These are phyloP conservation scores for Ustilago vetiveriae DNA, from an alignment of 1,284 basidiomycete genomes.

Conservation along the genomic window DNA sequence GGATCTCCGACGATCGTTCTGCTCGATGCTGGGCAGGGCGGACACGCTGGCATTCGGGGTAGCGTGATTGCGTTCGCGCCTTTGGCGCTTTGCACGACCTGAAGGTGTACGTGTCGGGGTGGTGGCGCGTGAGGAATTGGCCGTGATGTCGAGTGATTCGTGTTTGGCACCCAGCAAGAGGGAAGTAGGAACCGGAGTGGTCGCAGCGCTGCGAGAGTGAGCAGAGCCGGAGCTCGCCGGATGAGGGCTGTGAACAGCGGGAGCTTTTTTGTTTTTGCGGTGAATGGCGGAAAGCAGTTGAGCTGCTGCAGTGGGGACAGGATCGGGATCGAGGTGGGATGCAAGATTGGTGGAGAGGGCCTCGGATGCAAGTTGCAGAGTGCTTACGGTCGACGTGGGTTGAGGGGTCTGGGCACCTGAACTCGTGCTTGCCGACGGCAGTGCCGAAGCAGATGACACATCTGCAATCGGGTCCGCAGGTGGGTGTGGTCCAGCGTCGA, in stretches of 20 bases:
- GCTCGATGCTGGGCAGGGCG: slow-evolving; percentile 32
- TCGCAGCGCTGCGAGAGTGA: slow-evolving; percentile 35
- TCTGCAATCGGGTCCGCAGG: slow-evolving; percentile 2
- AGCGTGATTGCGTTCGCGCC: slow-evolving; percentile 25
- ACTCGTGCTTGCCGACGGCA: slow-evolving; percentile 12
- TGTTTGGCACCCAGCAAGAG: slow-evolving; percentile 14
- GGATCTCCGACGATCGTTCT: slow-evolving; percentile 32
- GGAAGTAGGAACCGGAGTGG: slow-evolving; percentile 30
- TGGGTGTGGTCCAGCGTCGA: slow-evolving; percentile 1
- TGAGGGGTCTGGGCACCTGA: slow-evolving; percentile 22
- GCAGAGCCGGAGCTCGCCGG: slow-evolving; percentile 9
- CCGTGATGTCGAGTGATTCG: slow-evolving; percentile 25
- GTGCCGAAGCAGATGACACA: slow-evolving; percentile 4
- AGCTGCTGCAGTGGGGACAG: slow-evolving; percentile 21
- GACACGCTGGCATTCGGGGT: slow-evolving; percentile 3
- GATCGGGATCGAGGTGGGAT: neutral
- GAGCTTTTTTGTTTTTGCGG: slow-evolving; percentile 27
- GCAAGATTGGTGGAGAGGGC: slow-evolving; percentile 26
- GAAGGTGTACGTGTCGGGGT: slow-evolving; percentile 29
- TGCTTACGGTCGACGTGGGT: slow-evolving; percentile 24
- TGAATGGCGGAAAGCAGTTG: slow-evolving; percentile 22
- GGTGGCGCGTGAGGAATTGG: slow-evolving; percentile 31
- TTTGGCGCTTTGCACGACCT: slow-evolving; percentile 27
- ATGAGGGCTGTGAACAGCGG: slow-evolving; percentile 36
- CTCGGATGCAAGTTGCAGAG: slow-evolving; percentile 31